phyloP scores from a whole-genome alignment of 1,284 basidiomycete genomes.

The Sporisorium graminicola region DNA sequence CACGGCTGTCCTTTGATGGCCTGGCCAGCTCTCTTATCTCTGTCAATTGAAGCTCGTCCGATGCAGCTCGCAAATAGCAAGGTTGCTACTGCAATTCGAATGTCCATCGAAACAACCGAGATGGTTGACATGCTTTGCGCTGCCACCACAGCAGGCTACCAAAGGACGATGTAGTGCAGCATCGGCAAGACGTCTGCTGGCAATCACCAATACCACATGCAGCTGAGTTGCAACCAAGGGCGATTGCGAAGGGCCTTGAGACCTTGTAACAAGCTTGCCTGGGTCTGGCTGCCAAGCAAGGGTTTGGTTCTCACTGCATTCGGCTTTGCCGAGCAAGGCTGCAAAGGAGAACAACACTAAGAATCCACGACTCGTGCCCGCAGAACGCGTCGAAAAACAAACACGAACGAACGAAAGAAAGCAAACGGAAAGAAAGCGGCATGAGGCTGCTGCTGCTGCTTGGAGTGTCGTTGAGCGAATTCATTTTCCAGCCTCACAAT shows the following conservation, averaged over 20 bases:
- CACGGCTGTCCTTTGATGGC: too few relatives aligned
- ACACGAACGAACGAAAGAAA: not conserved
- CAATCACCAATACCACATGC: not conserved
- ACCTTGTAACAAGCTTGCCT: not conserved
- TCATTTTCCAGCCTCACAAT: constrained; percentile 1
- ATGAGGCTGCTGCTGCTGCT: not conserved
- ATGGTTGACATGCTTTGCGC: not conserved
- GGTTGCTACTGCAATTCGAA: not conserved
- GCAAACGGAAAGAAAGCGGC: not conserved
- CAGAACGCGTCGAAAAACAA: constrained; percentile 10
- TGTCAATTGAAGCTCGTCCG: not conserved
- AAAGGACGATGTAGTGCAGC: not conserved
- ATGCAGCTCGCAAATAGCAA: not conserved
- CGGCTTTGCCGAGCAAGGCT: constrained; percentile 6
- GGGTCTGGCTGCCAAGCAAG: constrained; percentile 4
- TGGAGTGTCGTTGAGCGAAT: not conserved
- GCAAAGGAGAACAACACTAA: constrained; percentile 1
- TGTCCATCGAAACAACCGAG: too few relatives aligned
- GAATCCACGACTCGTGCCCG: not conserved
- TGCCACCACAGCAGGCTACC: not conserved
- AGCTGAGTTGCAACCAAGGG: not conserved
- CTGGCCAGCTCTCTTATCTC: not conserved
- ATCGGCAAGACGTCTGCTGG: not conserved
- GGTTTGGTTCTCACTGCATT: too few relatives aligned
- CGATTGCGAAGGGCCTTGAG: not conserved